Evolutionary conservation across 164 flowering plant genomes (phyloP), one percentile per base, ranked within the genome.

Genomic region (Litsea cubeba): DNA sequence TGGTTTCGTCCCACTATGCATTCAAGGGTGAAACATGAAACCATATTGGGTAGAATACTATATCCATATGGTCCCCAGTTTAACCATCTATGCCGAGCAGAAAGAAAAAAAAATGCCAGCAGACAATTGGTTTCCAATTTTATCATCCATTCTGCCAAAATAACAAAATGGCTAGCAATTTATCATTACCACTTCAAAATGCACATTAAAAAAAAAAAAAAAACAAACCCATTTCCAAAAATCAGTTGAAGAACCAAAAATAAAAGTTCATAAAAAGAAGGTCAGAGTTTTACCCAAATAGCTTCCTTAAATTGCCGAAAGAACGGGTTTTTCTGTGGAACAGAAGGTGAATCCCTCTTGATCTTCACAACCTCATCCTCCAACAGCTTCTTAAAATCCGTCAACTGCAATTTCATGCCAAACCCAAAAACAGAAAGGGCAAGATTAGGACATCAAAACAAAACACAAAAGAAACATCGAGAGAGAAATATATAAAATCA

Each of bases 221-320:
- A 25, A 25, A 1, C 14, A 25, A 25, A 4, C 14, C 72, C 58
- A 25, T 51, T 18, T 24, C 20, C 40, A 66, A 17, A 26, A 32
- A 14, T 25, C 72, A 54, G 12, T 25, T 0, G 20, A 63, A 63
- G 40, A 32, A 32, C 12, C 40, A 12, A 12, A 12, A 63, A 23
- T 46, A 68, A 51, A 35, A 49, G 26, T 51, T 66, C 40, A 5
- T 1, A 7, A 28, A 12, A 20, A 5, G 26, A 1, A 25, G 51
- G 7, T 68, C 20, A 4, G 12, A 54, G 35, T n/a, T 83, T 63
- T 88, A 95, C 97, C 98, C 98, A 95, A n/a, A 95, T 75, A 66
- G 97, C 93, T 85, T 92, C 92, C 81, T 79, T 87, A 73, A 92
- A 92, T 72, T 91, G 94, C n/a, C 97, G 89, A 26, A 90, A 72